Base-by-base conservation (phyloP, 2,329 filamentous ascomycete genomes). In the Fusarium redolens region DNA sequence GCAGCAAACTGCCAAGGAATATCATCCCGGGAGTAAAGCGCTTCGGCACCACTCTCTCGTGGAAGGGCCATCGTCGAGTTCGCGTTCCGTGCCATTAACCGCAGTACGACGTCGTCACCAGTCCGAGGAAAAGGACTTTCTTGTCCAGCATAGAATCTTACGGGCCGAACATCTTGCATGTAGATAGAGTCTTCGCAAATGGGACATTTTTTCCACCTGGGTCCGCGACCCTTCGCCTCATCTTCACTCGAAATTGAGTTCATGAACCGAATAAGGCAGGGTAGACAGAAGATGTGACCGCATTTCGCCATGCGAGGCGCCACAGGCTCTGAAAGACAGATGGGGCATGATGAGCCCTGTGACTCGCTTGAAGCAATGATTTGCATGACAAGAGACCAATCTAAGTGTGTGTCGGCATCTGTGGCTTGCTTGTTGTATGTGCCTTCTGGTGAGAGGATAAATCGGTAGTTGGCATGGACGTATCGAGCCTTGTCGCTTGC, bases 291-390 rank as follows among this genome's bases (percentile, higher is more conserved):
- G 17, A 99, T 97, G 80, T 99, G 96, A 2, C 96, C 96, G 78
- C 96, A 99, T 79, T 92, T 96, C 45, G 96, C 95, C 96, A 99
- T 99, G 62, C 96, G 91, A 37, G 96, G 95, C 12, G 96, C 96
- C 22, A 97, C 94, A 3, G 96, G 96, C 61, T 93, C 93, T 4
- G 93, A 97, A 33, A 99, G 89, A 79, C 96, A 99, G 61, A 99
- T 99, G 1, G 96, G 96, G 80, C 96, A 99, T 28, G 93, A 94
- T 5, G 95, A 90, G 47, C 91, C 87, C 82, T 99, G 96, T 1
- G 95, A 97, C 81, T 96, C 91, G 63, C 93, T 90, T 4, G 96
- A 98, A 13, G 93, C 96, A 75, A 99, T 87, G 59, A 99, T 92
- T 82, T 99, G 96, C 72, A 98, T 86, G 58, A 99, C 93, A 74